phyloP scores from a whole-genome alignment of 2,329 filamentous ascomycete genomes.

The Lasiodiplodia sp. region DNA sequence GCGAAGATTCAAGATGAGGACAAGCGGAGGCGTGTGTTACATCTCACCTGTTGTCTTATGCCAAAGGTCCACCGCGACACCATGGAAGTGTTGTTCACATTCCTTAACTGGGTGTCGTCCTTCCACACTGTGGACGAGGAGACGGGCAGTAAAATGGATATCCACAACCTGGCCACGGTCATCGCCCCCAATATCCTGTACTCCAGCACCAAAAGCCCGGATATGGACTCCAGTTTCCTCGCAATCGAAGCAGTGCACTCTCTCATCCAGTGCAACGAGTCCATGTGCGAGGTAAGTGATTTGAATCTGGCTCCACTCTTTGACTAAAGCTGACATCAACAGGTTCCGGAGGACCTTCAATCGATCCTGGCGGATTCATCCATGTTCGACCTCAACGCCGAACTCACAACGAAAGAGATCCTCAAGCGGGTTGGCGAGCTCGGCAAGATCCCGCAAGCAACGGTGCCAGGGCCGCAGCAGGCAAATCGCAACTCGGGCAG shows the following conservation, averaged over 20 bases:
- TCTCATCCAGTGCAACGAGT: constrained; percentile 90
- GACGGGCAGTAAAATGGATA: constrained; percentile 97
- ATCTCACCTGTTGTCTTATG: constrained; percentile 89
- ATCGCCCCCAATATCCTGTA: constrained; percentile 96
- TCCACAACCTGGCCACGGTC: constrained; percentile 95
- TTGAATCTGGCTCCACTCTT: neutral
- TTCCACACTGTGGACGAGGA: constrained; percentile 98
- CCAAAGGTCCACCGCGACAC: constrained; percentile 93
- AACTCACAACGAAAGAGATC: constrained; percentile 97
- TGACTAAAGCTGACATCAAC: constrained; percentile 37
- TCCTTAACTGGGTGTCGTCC: constrained; percentile 96
- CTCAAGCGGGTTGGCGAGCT: constrained; percentile 91
- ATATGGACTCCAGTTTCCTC: constrained; percentile 82
- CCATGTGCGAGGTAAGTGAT: constrained; percentile 91
- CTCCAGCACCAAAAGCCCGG: constrained; percentile 61
- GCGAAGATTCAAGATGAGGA: constrained; percentile 85
- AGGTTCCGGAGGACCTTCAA: constrained; percentile 94
- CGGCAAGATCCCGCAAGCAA: constrained; percentile 67
- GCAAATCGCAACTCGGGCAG: constrained; percentile 62
- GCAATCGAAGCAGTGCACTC: constrained; percentile 93
- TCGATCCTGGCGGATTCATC: constrained; percentile 83
- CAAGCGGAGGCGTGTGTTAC: constrained; percentile 82
- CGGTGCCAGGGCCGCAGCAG: constrained; percentile 57
- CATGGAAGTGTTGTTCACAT: constrained; percentile 92
- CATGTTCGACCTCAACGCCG: constrained; percentile 80